Evolutionary conservation across 768 basidiomycete genomes (phyloP).

Genomic region (Kwoniella dendrophila): DNA sequence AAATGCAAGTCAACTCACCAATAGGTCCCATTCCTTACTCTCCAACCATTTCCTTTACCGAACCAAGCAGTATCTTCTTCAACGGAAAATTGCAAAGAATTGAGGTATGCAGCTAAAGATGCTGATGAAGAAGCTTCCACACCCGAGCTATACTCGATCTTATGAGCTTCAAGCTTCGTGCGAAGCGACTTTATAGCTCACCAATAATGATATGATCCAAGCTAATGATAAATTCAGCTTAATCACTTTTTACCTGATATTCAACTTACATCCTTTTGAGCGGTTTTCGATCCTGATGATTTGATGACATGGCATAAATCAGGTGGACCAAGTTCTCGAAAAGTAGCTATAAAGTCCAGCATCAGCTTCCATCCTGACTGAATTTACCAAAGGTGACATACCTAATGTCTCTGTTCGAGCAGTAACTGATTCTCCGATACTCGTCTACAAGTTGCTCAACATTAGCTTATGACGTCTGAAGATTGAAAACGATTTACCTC

Average conservation of each 20-base stretch:
- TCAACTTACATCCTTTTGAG: conserved; percentile 80
- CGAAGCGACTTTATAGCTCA: conserved; percentile 20
- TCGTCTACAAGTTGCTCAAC: conserved; percentile 59
- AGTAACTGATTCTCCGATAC: conserved; percentile 83
- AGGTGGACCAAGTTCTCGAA: conserved; percentile 95
- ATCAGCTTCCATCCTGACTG: neutral
- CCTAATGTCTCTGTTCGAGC: conserved; percentile 90
- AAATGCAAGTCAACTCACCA: conserved; percentile 63
- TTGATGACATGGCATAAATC: conserved; percentile 96
- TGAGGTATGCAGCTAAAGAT: conserved; percentile 95
- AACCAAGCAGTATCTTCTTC: conserved; percentile 94
- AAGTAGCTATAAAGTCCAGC: conserved; percentile 67
- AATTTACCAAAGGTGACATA: conserved; percentile 57
- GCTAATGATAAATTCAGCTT: conserved; percentile 58
- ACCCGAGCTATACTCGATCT: conserved; percentile 67
- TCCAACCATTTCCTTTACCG: conserved; percentile 74
- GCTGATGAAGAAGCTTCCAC: conserved; percentile 98
- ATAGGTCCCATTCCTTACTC: conserved; percentile 88
- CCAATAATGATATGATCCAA: conserved; percentile 90
- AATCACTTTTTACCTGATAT: neutral
- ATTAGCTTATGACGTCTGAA: conserved; percentile 8
- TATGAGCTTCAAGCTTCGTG: neutral
- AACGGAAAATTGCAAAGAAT: conserved; percentile 93
- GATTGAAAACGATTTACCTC: conserved; percentile 64
- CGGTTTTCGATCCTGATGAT: conserved; percentile 72